These are phyloP conservation scores for Flaveria brownii DNA, from an alignment of 129 eudicot species.

Conservation along the genomic window DNA sequence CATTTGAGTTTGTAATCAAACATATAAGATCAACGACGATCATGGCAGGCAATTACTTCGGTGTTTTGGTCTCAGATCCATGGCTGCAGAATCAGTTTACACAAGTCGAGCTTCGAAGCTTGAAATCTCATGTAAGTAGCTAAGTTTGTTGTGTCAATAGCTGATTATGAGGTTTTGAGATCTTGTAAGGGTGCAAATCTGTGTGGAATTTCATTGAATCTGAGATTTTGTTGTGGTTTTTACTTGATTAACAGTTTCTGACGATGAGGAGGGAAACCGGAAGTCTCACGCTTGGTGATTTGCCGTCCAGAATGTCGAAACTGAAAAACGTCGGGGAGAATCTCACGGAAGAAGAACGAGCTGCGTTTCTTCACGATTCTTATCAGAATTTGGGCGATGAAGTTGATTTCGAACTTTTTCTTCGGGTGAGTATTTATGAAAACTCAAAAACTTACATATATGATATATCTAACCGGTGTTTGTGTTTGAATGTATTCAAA, in stretches of 20 bases:
- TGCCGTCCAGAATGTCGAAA: conserved; percentile 81
- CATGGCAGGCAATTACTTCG: conserved; percentile 75
- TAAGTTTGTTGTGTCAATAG: conserved; percentile 9
- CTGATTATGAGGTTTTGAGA: not conserved
- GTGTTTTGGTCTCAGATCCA: conserved; percentile 96
- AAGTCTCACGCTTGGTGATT: conserved; percentile 72
- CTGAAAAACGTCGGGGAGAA: conserved; percentile 86
- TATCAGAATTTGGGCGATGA: conserved; percentile 69
- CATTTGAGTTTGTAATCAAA: not conserved
- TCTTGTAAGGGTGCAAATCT: conserved; percentile 11
- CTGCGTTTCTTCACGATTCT: conserved; percentile 63
- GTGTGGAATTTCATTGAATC: conserved; percentile 15
- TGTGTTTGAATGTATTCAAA: conserved; percentile 5
- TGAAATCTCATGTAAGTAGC: conserved; percentile 72
- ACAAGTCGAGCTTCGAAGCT: conserved; percentile 91
- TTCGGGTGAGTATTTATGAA: conserved; percentile 50
- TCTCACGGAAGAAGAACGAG: conserved; percentile 79
- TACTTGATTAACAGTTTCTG: conserved; percentile 50
- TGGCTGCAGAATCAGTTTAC: conserved; percentile 99
- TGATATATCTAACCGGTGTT: not conserved
- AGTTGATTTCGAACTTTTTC: conserved; percentile 97
- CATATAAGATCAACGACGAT: not conserved
- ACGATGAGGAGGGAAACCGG: conserved; percentile 83
- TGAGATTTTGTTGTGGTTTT: not conserved
- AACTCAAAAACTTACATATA: conserved; percentile 10